Evolutionary conservation across 257 asterid genomes (phyloP).

Genomic region (Fraxinus cuspidata): DNA sequence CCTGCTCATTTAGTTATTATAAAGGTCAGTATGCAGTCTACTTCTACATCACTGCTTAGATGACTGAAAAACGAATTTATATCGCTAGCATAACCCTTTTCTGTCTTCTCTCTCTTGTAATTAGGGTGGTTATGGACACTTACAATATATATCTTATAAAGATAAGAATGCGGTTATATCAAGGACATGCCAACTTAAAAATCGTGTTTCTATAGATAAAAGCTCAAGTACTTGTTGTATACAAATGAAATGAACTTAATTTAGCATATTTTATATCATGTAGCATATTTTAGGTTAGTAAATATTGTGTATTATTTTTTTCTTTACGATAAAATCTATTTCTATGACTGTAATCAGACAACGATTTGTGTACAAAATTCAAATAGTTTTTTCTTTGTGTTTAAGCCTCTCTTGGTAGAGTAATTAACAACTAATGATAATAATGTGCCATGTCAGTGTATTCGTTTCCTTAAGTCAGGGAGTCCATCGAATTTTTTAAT

Average conservation of each 20-base stretch:
- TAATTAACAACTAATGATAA: too few species aligned
- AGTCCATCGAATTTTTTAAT: too few species aligned
- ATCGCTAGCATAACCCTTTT: background rate
- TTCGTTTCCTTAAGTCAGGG: too few species aligned
- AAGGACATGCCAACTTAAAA: background rate
- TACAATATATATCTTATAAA: background rate
- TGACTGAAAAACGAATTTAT: slow-evolving; percentile 12
- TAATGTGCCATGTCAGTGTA: too few species aligned
- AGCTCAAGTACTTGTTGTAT: background rate
- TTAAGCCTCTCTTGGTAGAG: background rate
- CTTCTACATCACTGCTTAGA: slow-evolving; percentile 11
- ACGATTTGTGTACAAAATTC: background rate
- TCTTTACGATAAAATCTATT: background rate
- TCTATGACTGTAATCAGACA: background rate
- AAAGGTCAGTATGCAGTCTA: slow-evolving; percentile 57
- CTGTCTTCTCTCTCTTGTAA: background rate
- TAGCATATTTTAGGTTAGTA: background rate
- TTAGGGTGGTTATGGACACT: background rate
- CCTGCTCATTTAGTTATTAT: slow-evolving; percentile 98
- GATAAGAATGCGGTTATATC: background rate
- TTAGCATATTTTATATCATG: background rate
- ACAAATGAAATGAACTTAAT: background rate
- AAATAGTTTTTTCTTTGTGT: background rate
- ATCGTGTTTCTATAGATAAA: background rate
- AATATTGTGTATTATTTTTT: background rate